Evolutionary conservation across 31 red algal species (phyloP), one percentile per base, ranked within the genome.

Genomic region (Bonnemaisonia californica): DNA sequence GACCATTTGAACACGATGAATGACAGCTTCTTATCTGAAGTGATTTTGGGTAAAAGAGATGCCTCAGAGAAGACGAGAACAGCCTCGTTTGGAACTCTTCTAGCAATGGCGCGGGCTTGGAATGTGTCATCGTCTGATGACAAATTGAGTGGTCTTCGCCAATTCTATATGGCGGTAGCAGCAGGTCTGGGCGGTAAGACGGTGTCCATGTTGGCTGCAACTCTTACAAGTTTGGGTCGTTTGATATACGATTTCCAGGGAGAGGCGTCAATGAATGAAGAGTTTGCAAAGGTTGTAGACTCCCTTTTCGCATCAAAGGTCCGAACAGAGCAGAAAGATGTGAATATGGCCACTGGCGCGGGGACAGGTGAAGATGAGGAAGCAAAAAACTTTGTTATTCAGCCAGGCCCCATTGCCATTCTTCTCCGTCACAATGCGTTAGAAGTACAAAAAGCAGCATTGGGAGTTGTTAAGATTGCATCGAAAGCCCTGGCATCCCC

Each of bases 391-490:
- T 51, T 39, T 27, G 38, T 26, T 45, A 69, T 80, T 38, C 59
- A 83, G 73, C 69, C 83, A 38, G 90, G 90, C 18, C 77, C 83
- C 9, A 69, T 93, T 41, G 83, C 83, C 13, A 82, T 93, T 41
- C 73, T 93, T 29, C 82, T 93, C 32, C 76, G 83, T 29, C 90
- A 93, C 51, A 82, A 57, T 38, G 57, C 77, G 5, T 30, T 69
- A 38, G 90, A 93, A 81, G 90, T 93, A n/a, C 83, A 87, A 70
- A 80, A 82, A 38, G 69, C 83, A 21, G 90, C 90, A 32, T 61
- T 93, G 21, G 82, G 82, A 18, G 82, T 87, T 1, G 71, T 93
- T 2, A 93, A 93, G 45, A 62, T 93, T 23, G 90, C 90, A 19
- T 87, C 90, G 21, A 83, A 79, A 78, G 76, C 62, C 1, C 69